Percentiles rank a stretch among this genome's conserved stretches.
Conservation (phyloP, 1,284 basidiomycete species). For the Wallemia mellicola region DNA sequence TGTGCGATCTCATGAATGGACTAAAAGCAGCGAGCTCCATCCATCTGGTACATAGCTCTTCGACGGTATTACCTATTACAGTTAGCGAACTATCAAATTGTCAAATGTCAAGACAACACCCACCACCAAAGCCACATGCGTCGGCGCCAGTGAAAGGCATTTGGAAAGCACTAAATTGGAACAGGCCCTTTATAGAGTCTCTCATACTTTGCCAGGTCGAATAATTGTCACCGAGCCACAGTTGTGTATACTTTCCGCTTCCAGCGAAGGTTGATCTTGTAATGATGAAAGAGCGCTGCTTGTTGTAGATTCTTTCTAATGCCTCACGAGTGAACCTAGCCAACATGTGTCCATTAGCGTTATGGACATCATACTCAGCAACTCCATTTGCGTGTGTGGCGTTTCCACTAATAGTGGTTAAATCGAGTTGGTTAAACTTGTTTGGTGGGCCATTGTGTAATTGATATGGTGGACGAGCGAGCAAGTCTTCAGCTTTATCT, state of each 20-base stretch:
- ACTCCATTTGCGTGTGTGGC: slow-evolving; percentile 26
- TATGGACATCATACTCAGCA: slow-evolving; percentile 30
- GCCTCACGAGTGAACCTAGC: slow-evolving; percentile 29
- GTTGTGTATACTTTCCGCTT: slow-evolving; percentile 28
- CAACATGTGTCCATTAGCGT: slow-evolving; percentile 34
- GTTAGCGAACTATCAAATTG: no score
- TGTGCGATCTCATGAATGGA: slow-evolving; percentile 20
- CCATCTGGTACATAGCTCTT: slow-evolving; percentile 54
- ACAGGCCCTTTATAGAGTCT: slow-evolving; percentile 29
- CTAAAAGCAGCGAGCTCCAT: slow-evolving; percentile 43
- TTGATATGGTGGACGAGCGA: slow-evolving; percentile 30
- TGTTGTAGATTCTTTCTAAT: slow-evolving; percentile 23
- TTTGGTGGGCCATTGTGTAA: slow-evolving; percentile 32
- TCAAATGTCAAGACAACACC: no score
- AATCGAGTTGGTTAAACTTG: slow-evolving; percentile 8
- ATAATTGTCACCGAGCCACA: slow-evolving; percentile 38
- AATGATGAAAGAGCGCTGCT: slow-evolving; percentile 33
- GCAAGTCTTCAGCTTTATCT: slow-evolving; percentile 17
- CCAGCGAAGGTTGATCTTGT: slow-evolving; percentile 32
- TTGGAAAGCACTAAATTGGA: slow-evolving; percentile 46
- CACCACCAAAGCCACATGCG: slow-evolving; percentile 23
- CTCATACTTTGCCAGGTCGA: slow-evolving; percentile 29
- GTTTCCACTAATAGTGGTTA: slow-evolving; percentile 25
- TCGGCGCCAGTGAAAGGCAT: slow-evolving; percentile 48
- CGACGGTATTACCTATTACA: slow-evolving; percentile 43